These are phyloP conservation scores for Casaregolazyma lundiana DNA, from an alignment of 1,139 yeast species.

Conservation along the genomic window DNA sequence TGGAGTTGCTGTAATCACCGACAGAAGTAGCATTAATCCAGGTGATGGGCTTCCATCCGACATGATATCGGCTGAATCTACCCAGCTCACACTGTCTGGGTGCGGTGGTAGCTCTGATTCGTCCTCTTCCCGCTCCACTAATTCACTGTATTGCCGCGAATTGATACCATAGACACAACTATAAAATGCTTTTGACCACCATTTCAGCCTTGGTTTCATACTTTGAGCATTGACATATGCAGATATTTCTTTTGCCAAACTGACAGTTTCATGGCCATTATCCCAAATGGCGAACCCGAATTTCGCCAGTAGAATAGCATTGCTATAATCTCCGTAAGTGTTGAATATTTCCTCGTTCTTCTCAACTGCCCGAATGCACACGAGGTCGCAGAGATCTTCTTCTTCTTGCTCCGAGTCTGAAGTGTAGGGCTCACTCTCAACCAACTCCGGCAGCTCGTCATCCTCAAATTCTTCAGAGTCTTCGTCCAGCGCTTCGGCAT, in stretches of 20 bases:
- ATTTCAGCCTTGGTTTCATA: slow-evolving; percentile 45
- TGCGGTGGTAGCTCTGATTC: slow-evolving; percentile 20
- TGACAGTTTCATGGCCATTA: slow-evolving; percentile 56
- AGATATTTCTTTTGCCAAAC: slow-evolving; percentile 51
- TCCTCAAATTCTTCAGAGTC: slow-evolving; percentile 29
- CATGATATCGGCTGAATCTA: slow-evolving; percentile 25
- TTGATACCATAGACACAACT: slow-evolving; percentile 33
- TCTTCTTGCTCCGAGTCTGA: slow-evolving; percentile 34
- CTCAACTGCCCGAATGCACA: slow-evolving; percentile 40
- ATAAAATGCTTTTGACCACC: slow-evolving; percentile 57
- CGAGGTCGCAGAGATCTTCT: slow-evolving; percentile 37
- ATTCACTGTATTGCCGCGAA: slow-evolving; percentile 33
- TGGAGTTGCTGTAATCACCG: slow-evolving; percentile 31
- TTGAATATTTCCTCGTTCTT: slow-evolving; percentile 63
- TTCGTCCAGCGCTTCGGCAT: slow-evolving; percentile 27
- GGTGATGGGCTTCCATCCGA: slow-evolving; percentile 39
- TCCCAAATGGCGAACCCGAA: slow-evolving; percentile 65
- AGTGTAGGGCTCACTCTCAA: not conserved
- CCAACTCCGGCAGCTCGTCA: slow-evolving; percentile 17
- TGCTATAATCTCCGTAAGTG: slow-evolving; percentile 70
- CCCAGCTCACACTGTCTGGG: slow-evolving; percentile 21
- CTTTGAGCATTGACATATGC: slow-evolving; percentile 38
- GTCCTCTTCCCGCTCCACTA: slow-evolving; percentile 21
- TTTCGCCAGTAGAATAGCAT: slow-evolving; percentile 60
- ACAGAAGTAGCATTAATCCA: slow-evolving; percentile 39